These are phyloP conservation scores for Metschnikowia hibisci DNA, from an alignment of 805 yeast genomes.

Conservation along the genomic window DNA sequence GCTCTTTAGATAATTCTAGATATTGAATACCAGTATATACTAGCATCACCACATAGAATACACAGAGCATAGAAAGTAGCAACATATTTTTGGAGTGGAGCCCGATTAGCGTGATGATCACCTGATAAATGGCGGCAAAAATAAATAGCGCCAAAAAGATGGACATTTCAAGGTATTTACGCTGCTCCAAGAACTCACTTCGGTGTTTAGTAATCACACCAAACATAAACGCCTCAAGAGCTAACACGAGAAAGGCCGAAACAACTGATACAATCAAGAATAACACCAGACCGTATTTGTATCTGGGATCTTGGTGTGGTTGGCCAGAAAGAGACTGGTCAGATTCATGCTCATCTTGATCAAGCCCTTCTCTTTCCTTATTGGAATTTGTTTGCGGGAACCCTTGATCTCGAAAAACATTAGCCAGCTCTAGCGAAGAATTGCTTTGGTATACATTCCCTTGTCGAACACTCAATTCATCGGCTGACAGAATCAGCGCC, in stretches of 20 bases:
- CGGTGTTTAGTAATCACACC: conserved; percentile 36
- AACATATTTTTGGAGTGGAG: conserved; percentile 37
- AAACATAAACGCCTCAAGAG: conserved; percentile 38
- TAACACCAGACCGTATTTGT: conserved; percentile 7
- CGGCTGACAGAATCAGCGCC: not conserved
- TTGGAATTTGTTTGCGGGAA: not conserved
- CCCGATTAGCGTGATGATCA: conserved; percentile 36
- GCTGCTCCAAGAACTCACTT: conserved; percentile 13
- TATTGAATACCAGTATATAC: conserved; percentile 46
- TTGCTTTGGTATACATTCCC: not conserved
- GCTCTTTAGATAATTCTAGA: conserved; percentile 31
- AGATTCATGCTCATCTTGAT: not conserved
- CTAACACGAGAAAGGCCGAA: conserved; percentile 33
- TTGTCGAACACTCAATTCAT: not conserved
- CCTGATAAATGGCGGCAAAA: conserved; percentile 43
- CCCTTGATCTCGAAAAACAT: not conserved
- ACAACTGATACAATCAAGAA: conserved; percentile 30
- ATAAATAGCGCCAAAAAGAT: conserved; percentile 47
- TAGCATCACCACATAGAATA: conserved; percentile 41
- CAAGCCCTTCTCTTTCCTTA: not conserved
- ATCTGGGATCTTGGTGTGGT: not conserved
- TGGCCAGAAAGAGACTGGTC: not conserved
- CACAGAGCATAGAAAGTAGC: conserved; percentile 35
- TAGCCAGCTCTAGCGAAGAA: not conserved
- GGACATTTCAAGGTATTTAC: conserved; percentile 28